Base-by-base conservation (phyloP, 2,329 filamentous ascomycete species). In the Fusarium pseudocircinatum region DNA sequence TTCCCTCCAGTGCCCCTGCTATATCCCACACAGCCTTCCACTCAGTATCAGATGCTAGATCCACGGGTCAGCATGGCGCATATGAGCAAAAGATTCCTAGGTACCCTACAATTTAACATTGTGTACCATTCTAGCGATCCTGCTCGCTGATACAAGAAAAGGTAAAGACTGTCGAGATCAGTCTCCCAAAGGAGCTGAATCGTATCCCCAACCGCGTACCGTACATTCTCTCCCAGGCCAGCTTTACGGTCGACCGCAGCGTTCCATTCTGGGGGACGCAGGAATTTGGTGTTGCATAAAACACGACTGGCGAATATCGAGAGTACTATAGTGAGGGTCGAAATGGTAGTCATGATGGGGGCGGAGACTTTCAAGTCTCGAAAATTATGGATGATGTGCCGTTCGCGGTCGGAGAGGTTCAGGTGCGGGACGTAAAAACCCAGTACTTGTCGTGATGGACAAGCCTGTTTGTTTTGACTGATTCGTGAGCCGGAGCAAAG, bases 1-100 rank as follows among this genome's bases (percentile, higher is more conserved):
- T 7, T 2, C 1, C 22, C 10, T 49, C 3, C 7, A 16, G 0
- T 4, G 0, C 0, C 4, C 22, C 28, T 1, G 1, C 0, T 13
- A 32, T 6, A 20, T 63, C 60, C n/a, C 39, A 63, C 12, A 26
- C 20, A 6, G 36, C 36, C 14, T 49, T 28, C 43, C 54, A 63
- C 2, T 42, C 37, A 3, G 53, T 32, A 10, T 13, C 10, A 8
- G 28, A 16, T 9, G 9, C 60, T 63, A 15, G 7, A 9, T 22
- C 0, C 4, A 13, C 4, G 6, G 20, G 49, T 62, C 11, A 62
- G 47, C 12, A n/a, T 14, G 4, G 8, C 0, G 7, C 2, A 11
- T 36, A 37, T 6, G 5, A 44, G 16, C 3, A 0, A 26, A 5
- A 4, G 16, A 13, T 1, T 40, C 6, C 20, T 9, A 8, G 20